Percentiles rank a stretch among this genome's conserved stretches.
These are phyloP conservation scores for Chaetomium cochliodes DNA, from an alignment of 495 filamentous ascomycete genomes.

Conservation along the genomic window DNA sequence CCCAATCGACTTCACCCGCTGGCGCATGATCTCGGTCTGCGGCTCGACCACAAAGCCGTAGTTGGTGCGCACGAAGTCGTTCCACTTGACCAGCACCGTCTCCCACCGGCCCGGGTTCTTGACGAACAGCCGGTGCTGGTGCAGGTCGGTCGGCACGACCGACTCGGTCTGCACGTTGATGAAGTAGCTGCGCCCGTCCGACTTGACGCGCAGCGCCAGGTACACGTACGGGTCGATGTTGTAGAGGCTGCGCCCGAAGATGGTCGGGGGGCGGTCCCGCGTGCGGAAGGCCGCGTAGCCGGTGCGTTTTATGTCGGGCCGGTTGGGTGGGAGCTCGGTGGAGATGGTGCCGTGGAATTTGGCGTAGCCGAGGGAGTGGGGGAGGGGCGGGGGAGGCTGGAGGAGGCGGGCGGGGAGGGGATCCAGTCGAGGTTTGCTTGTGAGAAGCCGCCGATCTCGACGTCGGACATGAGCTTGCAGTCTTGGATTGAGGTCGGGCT, in stretches of 20 bases:
- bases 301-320: constrained; percentile 64
- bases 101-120: constrained; percentile 86
- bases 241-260: constrained; percentile 83
- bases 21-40: constrained; percentile 78
- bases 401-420: constrained; percentile 57
- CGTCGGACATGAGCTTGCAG: constrained; percentile 85
- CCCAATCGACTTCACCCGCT: constrained; percentile 80
- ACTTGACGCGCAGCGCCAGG: constrained; percentile 85
- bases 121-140: constrained; percentile 89
- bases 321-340: constrained; percentile 73
- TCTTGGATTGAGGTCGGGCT: constrained; percentile 56
- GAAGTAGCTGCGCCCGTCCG: constrained; percentile 87
- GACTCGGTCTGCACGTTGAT: constrained; percentile 95
- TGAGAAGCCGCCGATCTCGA: constrained; percentile 82
- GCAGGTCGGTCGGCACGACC: constrained; percentile 86
- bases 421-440: constrained; percentile 68
- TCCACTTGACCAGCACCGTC: constrained; percentile 82
- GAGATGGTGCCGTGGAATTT: constrained; percentile 88
- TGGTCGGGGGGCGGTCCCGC: constrained; percentile 52
- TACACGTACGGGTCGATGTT: constrained; percentile 86
- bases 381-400: constrained; percentile 50
- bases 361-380: constrained; percentile 49
- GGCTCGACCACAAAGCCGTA: constrained; percentile 86
- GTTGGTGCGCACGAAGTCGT: constrained; percentile 93
- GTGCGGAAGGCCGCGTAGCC: constrained; percentile 92